phyloP scores from a whole-genome alignment of 164 flowering plant species.

The Liquidambar formosana region DNA sequence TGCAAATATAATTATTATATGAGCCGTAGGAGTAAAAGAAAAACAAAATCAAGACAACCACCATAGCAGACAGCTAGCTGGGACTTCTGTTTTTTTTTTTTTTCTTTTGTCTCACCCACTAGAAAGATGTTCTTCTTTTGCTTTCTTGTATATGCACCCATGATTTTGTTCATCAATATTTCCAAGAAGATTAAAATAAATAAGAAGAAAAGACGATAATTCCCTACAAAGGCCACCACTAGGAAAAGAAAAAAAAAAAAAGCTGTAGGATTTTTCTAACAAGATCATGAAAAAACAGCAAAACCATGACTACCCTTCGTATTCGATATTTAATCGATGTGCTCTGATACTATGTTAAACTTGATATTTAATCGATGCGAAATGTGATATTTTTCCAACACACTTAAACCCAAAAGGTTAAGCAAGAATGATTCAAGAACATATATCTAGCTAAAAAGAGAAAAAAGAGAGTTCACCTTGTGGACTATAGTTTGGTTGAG shows the following conservation, averaged over 20 bases:
- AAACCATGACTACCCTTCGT: no score
- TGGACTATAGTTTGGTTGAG: no score
- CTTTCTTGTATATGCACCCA: slow-evolving; percentile 6
- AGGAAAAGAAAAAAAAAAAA: background rate
- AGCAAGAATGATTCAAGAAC: no score
- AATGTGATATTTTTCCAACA: no score
- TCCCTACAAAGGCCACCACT: background rate
- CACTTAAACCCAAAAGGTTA: no score
- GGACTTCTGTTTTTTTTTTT: background rate
- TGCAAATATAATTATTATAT: background rate
- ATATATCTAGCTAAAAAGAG: no score
- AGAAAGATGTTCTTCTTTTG: slow-evolving; percentile 6
- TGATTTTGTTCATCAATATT: background rate
- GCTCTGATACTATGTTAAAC: no score
- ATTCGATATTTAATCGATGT: no score
- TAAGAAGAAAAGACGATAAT: background rate
- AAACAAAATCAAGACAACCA: background rate
- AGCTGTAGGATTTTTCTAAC: no score
- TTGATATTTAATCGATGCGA: no score
- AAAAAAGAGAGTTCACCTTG: no score
- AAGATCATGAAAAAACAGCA: background rate
- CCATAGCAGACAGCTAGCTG: slow-evolving; percentile 1
- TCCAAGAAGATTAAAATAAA: background rate
- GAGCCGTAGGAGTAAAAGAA: background rate
- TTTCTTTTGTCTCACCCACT: slow-evolving; percentile 8